Base-by-base conservation (phyloP, 1,139 yeast genomes). In the Pichia sp. region DNA sequence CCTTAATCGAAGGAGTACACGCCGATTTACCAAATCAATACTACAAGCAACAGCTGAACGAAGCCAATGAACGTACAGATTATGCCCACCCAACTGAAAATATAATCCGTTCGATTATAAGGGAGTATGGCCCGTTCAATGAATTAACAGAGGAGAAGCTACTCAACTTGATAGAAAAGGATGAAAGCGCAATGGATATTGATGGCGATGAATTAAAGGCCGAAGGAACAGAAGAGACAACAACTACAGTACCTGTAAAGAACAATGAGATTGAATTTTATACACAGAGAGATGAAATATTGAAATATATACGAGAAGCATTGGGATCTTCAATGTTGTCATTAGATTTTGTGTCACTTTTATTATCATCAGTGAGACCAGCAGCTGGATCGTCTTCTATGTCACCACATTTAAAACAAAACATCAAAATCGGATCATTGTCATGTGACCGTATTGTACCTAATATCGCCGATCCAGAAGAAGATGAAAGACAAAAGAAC, bases 311-410 rank as follows among this genome's bases (percentile, higher is more conserved):
- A 30, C 79, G 73, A 50, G 67, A 77, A 3, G 96, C 99, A 0
- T 72, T 87, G 58, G 93, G 93, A 62, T 98, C 93, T 62, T 83
- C 96, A 0, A 90, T 96, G 0, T 68, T 93, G 37, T 83, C 96
- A 1, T 70, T 91, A 50, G 99, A 93, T 61, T 87, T 91, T 57
- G 85, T 91, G 2, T 88, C 96, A 2, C 71, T 93, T 50, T 68
- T 94, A 47, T 72, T 93, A 40, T 85, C 96, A n/a, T 77, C 89
- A 15, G 79, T 81, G 12, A 76, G 93, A 52, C 96, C 96, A 2
- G 85, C 86, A 20, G 84, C 93, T 2, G 96, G 94, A 1, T 77
- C 85, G 35, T 76, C 91, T 3, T 87, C 97, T 4, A 88, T 93
- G 80, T 89, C 97, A 1, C 93, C 96, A 1, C 91, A 84, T 65